These are phyloP conservation scores for Solanum habrochaites DNA, from an alignment of 257 asterid genomes.

Conservation along the genomic window DNA sequence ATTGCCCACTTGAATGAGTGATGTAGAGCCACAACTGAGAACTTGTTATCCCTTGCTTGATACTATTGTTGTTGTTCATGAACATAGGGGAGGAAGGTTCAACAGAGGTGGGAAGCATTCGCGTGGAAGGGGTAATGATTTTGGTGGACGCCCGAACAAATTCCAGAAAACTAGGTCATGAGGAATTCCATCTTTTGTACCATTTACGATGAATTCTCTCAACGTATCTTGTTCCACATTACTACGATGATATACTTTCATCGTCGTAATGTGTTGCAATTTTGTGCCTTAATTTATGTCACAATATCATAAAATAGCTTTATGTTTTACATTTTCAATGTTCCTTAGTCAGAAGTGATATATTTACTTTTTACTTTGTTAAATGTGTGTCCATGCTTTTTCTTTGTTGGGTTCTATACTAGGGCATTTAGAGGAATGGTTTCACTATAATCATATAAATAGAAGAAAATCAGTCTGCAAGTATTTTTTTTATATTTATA, in stretches of 20 bases:
- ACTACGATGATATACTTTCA: not conserved
- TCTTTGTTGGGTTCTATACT: not conserved
- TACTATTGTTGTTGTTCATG: not conserved
- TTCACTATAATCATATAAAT: not conserved
- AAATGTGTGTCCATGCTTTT: not conserved
- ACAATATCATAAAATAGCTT: not conserved
- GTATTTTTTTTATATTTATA: too few relatives aligned
- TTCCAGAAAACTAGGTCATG: conserved; percentile 46
- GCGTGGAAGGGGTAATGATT: conserved; percentile 54
- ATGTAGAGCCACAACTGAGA: not conserved
- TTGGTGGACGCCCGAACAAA: conserved; percentile 40
- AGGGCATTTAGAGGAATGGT: not conserved
- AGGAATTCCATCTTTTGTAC: not conserved
- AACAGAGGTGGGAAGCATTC: conserved; percentile 69
- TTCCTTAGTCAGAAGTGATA: not conserved
- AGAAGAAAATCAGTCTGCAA: not conserved
- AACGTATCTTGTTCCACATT: not conserved
- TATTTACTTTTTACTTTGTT: not conserved
- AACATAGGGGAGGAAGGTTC: conserved; percentile 58
- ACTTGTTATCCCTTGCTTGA: not conserved
- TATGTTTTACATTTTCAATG: not conserved
- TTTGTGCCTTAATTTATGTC: not conserved
- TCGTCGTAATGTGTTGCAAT: not conserved
- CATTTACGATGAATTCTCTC: not conserved
- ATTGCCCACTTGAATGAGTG: not conserved